Evolutionary conservation across 345 rosid genomes (phyloP), one percentile per base, ranked within the genome.

Genomic region (Brassica rapa): DNA sequence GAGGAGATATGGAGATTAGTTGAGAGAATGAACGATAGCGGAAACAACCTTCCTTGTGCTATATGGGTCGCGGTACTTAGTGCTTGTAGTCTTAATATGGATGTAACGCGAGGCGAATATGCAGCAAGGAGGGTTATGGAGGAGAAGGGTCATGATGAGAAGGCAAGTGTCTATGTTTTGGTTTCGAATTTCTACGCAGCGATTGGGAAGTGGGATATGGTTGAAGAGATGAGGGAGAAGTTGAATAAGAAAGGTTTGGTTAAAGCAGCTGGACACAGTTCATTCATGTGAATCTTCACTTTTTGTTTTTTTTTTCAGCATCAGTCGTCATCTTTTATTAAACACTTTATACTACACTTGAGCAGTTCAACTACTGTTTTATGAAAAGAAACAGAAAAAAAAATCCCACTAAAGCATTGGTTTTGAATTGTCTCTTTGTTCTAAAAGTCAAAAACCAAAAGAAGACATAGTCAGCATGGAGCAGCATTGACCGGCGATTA

Each of bases 151-250:
- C 82, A 82, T 2, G 80, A 77, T 65, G 86, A 82, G 68, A 87
- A 82, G 4, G 82, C 92, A 0, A 86, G 80, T 27, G 81, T 79
- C 62, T 83, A 83, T 4, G 76, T 91, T 56, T 60, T 86, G 56
- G 84, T 88, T 75, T 87, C 92, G 2, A 93, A 91, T 77, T 89
- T 93, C 62, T 88, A 87, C 70, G 93, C 97, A 1, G 76, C 86
- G 19, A 51, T 87, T 16, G 87, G 87, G 14, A 87, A 77, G 69
- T 93, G 97, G 94, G 90, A 88, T 62, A 63, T 46, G 68, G 93
- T 77, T 35, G 87, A 80, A 66, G 80, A 81, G 56, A 75, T 87
- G 77, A 91, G 97, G 71, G 85, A 69, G 29, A 64, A 71, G 32
- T 67, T 88, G 90, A 84, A 63, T 76, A 69, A 82, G 59, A 87